A percentile compares a stretch with the other conserved stretches of the same genome.
phyloP scores from a whole-genome alignment of 805 yeast species.

The Priceomyces carsonii region DNA sequence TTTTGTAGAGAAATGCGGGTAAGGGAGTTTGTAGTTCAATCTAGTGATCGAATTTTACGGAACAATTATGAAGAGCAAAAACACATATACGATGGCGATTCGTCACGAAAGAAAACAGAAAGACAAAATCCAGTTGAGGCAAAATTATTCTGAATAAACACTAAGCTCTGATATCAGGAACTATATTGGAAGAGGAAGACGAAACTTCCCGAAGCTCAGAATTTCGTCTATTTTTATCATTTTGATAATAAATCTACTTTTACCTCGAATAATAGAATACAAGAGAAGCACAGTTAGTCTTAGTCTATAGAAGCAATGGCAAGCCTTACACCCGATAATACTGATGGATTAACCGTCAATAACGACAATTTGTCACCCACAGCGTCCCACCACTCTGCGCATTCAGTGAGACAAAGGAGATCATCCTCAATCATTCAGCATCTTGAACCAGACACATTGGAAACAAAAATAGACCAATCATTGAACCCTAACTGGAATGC shows the following conservation, averaged over 20 bases:
- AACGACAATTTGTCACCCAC: conserved; percentile 21
- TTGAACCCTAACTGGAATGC: conserved; percentile 90
- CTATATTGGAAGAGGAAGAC: too few relatives aligned
- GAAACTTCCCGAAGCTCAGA: too few relatives aligned
- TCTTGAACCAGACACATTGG: conserved; percentile 89
- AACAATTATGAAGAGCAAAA: conserved; percentile 1
- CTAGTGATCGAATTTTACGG: conserved; percentile 4
- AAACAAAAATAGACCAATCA: conserved; percentile 89
- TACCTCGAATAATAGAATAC: too few relatives aligned
- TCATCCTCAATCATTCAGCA: conserved; percentile 89
- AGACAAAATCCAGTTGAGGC: too few relatives aligned
- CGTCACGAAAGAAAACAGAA: background rate
- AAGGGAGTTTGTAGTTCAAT: too few relatives aligned
- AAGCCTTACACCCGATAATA: conserved; percentile 6
- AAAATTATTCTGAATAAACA: too few relatives aligned
- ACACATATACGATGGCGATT: conserved; percentile 4
- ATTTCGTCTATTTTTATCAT: too few relatives aligned
- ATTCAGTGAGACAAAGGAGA: conserved; percentile 51
- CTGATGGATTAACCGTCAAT: conserved; percentile 4
- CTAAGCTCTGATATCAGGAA: too few relatives aligned
- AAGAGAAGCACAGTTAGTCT: too few relatives aligned
- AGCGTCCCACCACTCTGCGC: conserved; percentile 25
- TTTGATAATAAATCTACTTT: too few relatives aligned
- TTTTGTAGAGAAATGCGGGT: too few relatives aligned
- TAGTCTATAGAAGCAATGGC: too few relatives aligned